Percentiles rank a stretch among this genome's conserved stretches.
Conservation (phyloP, 228 moss, liverwort and hornwort species). For the Sphagnum magellanicum region DNA sequence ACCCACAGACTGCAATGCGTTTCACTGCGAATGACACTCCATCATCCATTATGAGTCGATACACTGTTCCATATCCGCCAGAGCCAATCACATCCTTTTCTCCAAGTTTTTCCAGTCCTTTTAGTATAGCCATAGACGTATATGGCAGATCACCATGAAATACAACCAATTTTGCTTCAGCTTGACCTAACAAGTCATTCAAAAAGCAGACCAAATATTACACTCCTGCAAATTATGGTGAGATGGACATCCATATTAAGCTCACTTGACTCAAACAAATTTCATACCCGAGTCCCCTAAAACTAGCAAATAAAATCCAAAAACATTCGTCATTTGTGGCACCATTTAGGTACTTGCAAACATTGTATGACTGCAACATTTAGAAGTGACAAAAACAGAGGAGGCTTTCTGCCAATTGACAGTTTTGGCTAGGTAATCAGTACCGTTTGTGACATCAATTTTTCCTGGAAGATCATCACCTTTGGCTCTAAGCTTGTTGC, state of each 20-base stretch:
- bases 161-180: constrained; percentile 51
- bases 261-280: constrained; percentile 4
- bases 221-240: not conserved
- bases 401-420: not conserved
- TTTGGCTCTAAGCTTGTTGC: constrained; percentile 20
- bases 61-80: constrained; percentile 89
- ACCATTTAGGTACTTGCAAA: too few species aligned
- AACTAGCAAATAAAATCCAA: too few species aligned
- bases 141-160: constrained; percentile 93
- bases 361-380: too few species aligned
- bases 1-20: constrained; percentile 51
- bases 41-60: constrained; percentile 85
- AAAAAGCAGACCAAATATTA: not conserved
- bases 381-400: constrained; percentile 10
- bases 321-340: too few species aligned
- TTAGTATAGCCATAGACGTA: constrained; percentile 62
- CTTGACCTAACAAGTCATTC: constrained; percentile 11
- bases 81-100: constrained; percentile 83
- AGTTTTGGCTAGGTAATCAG: not conserved
- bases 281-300: not conserved
- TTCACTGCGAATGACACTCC: constrained; percentile 80
- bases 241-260: constrained; percentile 4
- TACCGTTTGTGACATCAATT: not conserved
- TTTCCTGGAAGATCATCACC: constrained; percentile 36
- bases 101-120: constrained; percentile 70